These are phyloP conservation scores for Eutypella sp. DNA, from an alignment of 2,329 filamentous ascomycete species.

Conservation along the genomic window DNA sequence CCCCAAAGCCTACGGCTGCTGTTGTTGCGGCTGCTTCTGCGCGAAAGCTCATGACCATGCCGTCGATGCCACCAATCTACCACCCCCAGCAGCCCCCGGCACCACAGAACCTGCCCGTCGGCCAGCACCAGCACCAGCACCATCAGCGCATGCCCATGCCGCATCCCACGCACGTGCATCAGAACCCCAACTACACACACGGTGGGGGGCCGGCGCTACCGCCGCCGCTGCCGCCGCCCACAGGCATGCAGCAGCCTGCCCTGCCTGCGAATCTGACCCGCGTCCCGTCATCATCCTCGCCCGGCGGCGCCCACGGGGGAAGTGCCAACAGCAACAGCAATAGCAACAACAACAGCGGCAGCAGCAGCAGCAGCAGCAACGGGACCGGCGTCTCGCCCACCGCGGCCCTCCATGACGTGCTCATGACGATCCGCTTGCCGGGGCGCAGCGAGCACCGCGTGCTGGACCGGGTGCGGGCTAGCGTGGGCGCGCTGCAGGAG, in stretches of 20 bases:
- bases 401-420: constrained; percentile 16
- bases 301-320: background rate
- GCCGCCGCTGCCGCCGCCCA: background rate
- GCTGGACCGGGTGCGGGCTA: constrained; percentile 18
- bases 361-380: background rate
- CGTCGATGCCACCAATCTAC: background rate
- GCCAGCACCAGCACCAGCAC: background rate
- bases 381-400: background rate
- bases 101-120: background rate
- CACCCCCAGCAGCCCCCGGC: background rate
- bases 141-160: background rate
- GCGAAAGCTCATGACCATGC: no score
- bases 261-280: no score
- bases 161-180: background rate
- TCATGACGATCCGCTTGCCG: constrained; percentile 22
- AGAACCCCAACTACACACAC: background rate
- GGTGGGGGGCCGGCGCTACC: background rate
- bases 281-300: background rate
- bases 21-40: background rate
- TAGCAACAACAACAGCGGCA: background rate
- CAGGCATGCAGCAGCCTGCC: no score
- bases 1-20: background rate
- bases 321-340: background rate
- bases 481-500: constrained; percentile 20
- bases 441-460: constrained; percentile 22